Evolutionary conservation across 805 yeast species (phyloP), one percentile per base, ranked within the genome.

Genomic region (Candida multigemmis): DNA sequence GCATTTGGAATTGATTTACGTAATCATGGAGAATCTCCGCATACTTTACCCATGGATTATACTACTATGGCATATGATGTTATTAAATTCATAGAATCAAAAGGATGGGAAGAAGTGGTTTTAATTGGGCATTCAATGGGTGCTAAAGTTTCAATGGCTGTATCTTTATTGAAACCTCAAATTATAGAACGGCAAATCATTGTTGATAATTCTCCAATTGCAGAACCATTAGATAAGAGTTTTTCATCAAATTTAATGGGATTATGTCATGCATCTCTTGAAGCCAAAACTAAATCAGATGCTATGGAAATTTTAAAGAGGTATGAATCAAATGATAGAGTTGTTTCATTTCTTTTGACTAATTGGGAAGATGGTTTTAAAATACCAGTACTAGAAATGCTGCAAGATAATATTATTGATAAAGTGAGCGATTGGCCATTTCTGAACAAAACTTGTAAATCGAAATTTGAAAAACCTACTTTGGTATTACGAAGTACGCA

Each of bases 91-190:
- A 35, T 69, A 2, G 36, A 51, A 19, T 40, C 46, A 8, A 22
- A 31, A 10, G 12, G 32, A 1, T 38, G 48, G 38, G 23, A 30
- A 7, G 23, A 39, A 4, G 45, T 37, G 12, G 32, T 52, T 3
- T 36, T 56, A 15, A 48, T 60, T 12, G 80, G 81, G 0, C 77
- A 68, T 40, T 71, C 77, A 12, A 65, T 74, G 71, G 82, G 82
- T 1, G 79, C 76, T 4, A 73, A 71, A 39, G 61, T 68, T 1
- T 71, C 70, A 0, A 61, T 74, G 65, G 30, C 62, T 24, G 56
- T 60, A 1, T 48, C 69, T 0, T 41, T 74, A 18, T 39, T 44
- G 31, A 35, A 52, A 23, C 71, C 71, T 2, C 58, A 54, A 4
- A 30, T 50, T 18, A 51, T 69, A 1, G 41, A 51, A 4, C 60